phyloP scores from a whole-genome alignment of 805 yeast genomes.

The Priceomyces medius region DNA sequence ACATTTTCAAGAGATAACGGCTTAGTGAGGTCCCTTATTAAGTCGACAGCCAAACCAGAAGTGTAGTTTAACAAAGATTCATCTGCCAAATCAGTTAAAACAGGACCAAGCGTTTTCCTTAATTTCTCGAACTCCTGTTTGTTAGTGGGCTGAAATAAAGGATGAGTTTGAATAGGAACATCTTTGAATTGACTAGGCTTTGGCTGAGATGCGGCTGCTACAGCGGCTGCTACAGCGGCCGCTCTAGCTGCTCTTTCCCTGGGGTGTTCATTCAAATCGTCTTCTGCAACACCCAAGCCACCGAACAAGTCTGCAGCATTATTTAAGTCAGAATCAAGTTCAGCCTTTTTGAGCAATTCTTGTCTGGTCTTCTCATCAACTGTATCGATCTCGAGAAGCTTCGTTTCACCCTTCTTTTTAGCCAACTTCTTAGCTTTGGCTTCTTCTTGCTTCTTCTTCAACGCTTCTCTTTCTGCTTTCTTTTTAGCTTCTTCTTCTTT shows the following conservation, averaged over 20 bases:
- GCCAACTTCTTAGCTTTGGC: constrained; percentile 50
- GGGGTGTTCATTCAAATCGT: constrained; percentile 49
- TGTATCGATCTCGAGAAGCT: constrained; percentile 57
- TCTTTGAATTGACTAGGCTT: constrained; percentile 47
- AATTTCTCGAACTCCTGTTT: constrained; percentile 69
- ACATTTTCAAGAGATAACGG: constrained; percentile 82
- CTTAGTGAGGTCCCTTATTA: constrained; percentile 77
- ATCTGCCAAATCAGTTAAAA: constrained; percentile 41
- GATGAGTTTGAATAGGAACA: constrained; percentile 69
- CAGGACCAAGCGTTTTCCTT: constrained; percentile 25
- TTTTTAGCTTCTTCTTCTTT: constrained; percentile 41
- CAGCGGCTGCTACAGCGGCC: constrained; percentile 42
- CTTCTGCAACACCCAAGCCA: constrained; percentile 54
- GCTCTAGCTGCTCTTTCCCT: constrained; percentile 50
- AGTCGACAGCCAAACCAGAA: constrained; percentile 75
- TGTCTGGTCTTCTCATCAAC: constrained; percentile 73
- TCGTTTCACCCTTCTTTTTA: constrained; percentile 35
- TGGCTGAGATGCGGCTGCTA: constrained; percentile 32
- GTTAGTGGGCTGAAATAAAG: constrained; percentile 79
- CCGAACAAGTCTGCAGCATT: constrained; percentile 93
- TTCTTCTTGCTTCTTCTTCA: constrained; percentile 42
- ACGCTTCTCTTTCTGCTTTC: constrained; percentile 44
- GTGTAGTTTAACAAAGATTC: constrained; percentile 67
- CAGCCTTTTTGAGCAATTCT: constrained; percentile 76
- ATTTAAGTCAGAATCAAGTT: constrained; percentile 80